These are phyloP conservation scores for Cryphonectria japonica DNA, from an alignment of 2,329 filamentous ascomycete species.

Conservation along the genomic window DNA sequence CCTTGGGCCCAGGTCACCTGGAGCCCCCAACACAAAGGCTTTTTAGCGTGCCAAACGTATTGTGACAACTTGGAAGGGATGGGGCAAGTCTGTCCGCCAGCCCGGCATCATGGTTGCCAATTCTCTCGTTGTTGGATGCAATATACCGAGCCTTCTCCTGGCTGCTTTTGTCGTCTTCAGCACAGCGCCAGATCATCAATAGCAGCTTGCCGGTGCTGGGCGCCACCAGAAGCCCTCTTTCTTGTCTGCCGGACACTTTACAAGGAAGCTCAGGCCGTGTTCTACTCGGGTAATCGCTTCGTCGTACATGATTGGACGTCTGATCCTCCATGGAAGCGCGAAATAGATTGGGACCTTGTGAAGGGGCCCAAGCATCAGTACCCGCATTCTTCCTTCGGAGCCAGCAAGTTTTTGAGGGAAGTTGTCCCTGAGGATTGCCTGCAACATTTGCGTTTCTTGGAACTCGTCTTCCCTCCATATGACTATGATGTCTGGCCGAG, in stretches of 20 bases:
- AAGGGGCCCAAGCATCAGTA: not conserved
- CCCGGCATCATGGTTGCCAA: slow-evolving; percentile 22
- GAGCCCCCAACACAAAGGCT: slow-evolving; percentile 20
- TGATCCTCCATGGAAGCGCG: not conserved
- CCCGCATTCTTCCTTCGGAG: slow-evolving; percentile 1
- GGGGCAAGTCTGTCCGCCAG: not conserved
- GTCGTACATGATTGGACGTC: not conserved
- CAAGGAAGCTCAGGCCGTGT: slow-evolving; percentile 23
- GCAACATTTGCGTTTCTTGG: slow-evolving; percentile 13
- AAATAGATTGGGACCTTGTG: not conserved
- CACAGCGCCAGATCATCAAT: slow-evolving; percentile 18
- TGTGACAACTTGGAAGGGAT: not conserved
- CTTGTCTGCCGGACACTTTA: slow-evolving; percentile 27
- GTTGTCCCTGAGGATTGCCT: slow-evolving; percentile 13
- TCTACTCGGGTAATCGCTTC: slow-evolving; percentile 24
- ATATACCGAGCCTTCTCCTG: not conserved
- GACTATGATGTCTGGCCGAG: slow-evolving; percentile 8
- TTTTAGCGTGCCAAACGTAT: not conserved
- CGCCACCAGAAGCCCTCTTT: slow-evolving; percentile 19
- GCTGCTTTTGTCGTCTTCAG: slow-evolving; percentile 28
- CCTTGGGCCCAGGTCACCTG: slow-evolving; percentile 28
- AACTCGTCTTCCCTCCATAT: slow-evolving; percentile 19
- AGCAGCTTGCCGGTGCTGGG: slow-evolving; percentile 27
- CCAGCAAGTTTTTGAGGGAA: slow-evolving; percentile 9
- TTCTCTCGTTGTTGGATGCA: slow-evolving; percentile 6